Percentiles rank a stretch among this genome's conserved stretches.
Evolutionary conservation across 1,284 basidiomycete genomes (phyloP).

Genomic region (Puccinia hordei): DNA sequence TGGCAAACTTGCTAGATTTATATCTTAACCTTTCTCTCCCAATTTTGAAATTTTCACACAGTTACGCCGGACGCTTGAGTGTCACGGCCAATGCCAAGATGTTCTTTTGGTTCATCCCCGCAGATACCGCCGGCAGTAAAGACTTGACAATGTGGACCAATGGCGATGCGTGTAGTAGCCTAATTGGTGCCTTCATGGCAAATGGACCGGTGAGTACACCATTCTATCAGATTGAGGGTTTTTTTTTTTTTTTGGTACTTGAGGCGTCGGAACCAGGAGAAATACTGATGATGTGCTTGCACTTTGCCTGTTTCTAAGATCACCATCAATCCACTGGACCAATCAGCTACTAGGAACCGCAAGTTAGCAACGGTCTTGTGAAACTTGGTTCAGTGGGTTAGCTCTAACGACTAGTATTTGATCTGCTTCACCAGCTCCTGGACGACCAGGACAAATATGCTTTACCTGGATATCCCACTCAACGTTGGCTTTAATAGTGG

Average conservation of each 20-base stretch:
- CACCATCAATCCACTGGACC: constrained; percentile 68
- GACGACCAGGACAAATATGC: constrained; percentile 51
- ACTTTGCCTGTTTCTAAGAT: constrained; percentile 17
- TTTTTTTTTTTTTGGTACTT: background rate
- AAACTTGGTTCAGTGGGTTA: background rate
- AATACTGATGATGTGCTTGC: too few species aligned
- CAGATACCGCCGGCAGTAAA: constrained; percentile 70
- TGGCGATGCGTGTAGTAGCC: constrained; percentile 70
- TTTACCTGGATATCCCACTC: constrained; percentile 81
- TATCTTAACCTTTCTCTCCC: background rate
- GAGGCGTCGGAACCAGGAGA: too few species aligned
- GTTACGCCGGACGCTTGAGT: constrained; percentile 71
- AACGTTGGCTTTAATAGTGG: constrained; percentile 80
- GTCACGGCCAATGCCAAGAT: constrained; percentile 67
- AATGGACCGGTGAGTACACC: constrained; percentile 66
- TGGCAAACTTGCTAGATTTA: background rate
- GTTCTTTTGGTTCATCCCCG: constrained; percentile 85
- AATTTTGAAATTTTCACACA: background rate
- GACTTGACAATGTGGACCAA: constrained; percentile 63
- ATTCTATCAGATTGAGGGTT: background rate
- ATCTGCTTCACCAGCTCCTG: constrained; percentile 19
- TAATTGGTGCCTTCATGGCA: constrained; percentile 77
- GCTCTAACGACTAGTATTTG: background rate
- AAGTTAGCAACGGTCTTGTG: constrained; percentile 75
- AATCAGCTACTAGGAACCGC: constrained; percentile 70